Evolutionary conservation across 371 early-diverging fungal species (phyloP), one percentile per base, ranked within the genome.

Genomic region (Batkoa obscura): DNA sequence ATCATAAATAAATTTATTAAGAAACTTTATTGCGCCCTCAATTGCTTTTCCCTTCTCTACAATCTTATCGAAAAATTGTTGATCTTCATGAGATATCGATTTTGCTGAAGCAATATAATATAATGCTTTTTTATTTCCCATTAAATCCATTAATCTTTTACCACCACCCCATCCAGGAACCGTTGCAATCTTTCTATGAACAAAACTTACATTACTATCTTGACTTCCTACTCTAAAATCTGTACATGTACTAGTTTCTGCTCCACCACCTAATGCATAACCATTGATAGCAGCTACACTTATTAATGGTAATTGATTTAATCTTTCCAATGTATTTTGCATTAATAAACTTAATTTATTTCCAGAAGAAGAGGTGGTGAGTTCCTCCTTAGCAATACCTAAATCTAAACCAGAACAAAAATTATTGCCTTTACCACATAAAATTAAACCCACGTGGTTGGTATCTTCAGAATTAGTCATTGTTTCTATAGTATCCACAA

Each of bases 211-310:
- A 4, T 45, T 45, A n/a, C 9, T 9, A 4, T n/a, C 45, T n/a
- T 45, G 4, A 8, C 45, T 23, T 15, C 15, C 45, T 15, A 45
- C 47, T 48, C 83, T 62, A 57, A 73, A 72, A 56, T 86, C 86
- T 59, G 76, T 75, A 12, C 73, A 74, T 0, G 78, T 74, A 1
- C 75, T 60, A 39, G 83, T 62, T 58, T 86, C 86, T 2, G 83
- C 81, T 8, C 86, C 86, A 5, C 83, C 86, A 3, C 84, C 85
- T 31, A 84, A 66, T 17, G 79, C 80, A 9, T 71, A 68, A 37
- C 81, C 79, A 8, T 77, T 74, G 15, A 83, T 65, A 0, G 79
- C 74, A 0, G 81, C 83, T 10, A 81, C 67, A 2, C 79, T 68
- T 31, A 83, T 58, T 34, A 79, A 56, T 0, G 81, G 78, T 2